Percentiles rank a stretch among this genome's conserved stretches.
These are phyloP conservation scores for Cladophialophora carrionii DNA, from an alignment of 2,329 filamentous ascomycete genomes.

Conservation along the genomic window DNA sequence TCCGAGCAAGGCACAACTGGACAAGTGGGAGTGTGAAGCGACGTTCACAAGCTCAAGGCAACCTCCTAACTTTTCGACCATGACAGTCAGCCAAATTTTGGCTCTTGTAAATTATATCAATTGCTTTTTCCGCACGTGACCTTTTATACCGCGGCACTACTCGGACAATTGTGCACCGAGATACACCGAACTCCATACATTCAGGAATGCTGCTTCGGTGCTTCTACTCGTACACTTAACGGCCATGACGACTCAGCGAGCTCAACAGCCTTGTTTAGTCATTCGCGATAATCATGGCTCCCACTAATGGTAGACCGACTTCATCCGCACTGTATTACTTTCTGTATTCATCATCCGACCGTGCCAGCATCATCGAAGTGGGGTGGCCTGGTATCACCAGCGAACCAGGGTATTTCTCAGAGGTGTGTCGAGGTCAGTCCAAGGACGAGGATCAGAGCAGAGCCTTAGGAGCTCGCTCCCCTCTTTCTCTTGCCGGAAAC, in stretches of 20 bases:
- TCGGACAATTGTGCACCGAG: neutral
- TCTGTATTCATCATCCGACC: neutral
- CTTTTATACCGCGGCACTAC: neutral
- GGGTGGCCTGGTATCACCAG: no score
- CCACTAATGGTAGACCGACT: neutral
- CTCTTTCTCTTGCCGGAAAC: slow-evolving; percentile 1
- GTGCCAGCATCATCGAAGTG: neutral
- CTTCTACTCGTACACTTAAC: no score
- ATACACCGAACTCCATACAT: neutral
- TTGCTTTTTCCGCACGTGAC: neutral
- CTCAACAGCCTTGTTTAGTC: slow-evolving; percentile 2
- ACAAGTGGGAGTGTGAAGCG: slow-evolving; percentile 39
- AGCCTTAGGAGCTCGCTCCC: slow-evolving; percentile 3
- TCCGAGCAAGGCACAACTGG: slow-evolving; percentile 59
- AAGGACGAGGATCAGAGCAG: neutral
- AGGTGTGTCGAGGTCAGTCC: neutral
- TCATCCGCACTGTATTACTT: neutral
- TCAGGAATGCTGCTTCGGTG: neutral
- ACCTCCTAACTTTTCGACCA: slow-evolving; percentile 38
- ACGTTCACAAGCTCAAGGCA: slow-evolving; percentile 32
- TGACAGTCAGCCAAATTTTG: slow-evolving; percentile 36
- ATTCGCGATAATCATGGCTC: neutral
- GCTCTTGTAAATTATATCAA: slow-evolving; percentile 24
- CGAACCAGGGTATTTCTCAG: no score
- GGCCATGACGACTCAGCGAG: no score